These are phyloP conservation scores for Boletus pseudo-olivaceus DNA, from an alignment of 768 basidiomycete species.

Conservation along the genomic window DNA sequence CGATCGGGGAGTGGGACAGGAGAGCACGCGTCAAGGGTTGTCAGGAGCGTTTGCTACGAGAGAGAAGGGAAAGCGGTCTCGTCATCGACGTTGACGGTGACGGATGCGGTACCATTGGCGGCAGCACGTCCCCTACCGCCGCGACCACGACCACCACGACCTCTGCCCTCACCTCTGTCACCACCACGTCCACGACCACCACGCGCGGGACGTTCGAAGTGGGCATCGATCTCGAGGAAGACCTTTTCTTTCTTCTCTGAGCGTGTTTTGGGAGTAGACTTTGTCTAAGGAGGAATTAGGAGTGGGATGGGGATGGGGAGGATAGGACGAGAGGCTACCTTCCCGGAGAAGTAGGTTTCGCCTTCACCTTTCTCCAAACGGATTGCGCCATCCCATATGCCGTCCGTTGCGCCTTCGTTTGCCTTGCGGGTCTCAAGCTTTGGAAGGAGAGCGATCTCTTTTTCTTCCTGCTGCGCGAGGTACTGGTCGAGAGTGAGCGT, in stretches of 20 bases:
- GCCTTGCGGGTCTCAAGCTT: slow-evolving; percentile 78
- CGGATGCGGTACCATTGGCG: slow-evolving; percentile 35
- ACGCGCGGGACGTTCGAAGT: slow-evolving; percentile 78
- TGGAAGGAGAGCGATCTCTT: slow-evolving; percentile 52
- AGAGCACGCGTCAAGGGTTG: slow-evolving; percentile 1
- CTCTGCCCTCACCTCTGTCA: slow-evolving; percentile 49
- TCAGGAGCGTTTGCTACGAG: slow-evolving; percentile 36
- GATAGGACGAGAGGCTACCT: slow-evolving; percentile 49
- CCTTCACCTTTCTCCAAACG: slow-evolving; percentile 63
- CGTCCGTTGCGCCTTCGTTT: slow-evolving; percentile 73
- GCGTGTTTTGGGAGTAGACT: slow-evolving; percentile 59
- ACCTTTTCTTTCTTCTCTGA: slow-evolving; percentile 88
- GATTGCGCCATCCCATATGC: slow-evolving; percentile 68
- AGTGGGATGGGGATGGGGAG: neutral
- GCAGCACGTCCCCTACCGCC: slow-evolving; percentile 45
- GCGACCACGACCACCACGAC: slow-evolving; percentile 41
- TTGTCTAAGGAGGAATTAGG: slow-evolving; percentile 45
- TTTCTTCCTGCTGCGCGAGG: slow-evolving; percentile 75
- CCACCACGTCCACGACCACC: slow-evolving; percentile 51
- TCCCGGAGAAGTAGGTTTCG: slow-evolving; percentile 82
- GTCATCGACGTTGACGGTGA: slow-evolving; percentile 71
- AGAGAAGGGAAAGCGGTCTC: slow-evolving; percentile 88
- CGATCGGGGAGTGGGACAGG: slow-evolving; percentile 2
- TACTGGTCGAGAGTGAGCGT: slow-evolving; percentile 94
- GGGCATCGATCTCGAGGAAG: slow-evolving; percentile 88